Percentiles rank a stretch among this genome's conserved stretches.
Evolutionary conservation across 192 early-diverging fungal genomes (phyloP).

Genomic region (Allomyces macrogynus): DNA sequence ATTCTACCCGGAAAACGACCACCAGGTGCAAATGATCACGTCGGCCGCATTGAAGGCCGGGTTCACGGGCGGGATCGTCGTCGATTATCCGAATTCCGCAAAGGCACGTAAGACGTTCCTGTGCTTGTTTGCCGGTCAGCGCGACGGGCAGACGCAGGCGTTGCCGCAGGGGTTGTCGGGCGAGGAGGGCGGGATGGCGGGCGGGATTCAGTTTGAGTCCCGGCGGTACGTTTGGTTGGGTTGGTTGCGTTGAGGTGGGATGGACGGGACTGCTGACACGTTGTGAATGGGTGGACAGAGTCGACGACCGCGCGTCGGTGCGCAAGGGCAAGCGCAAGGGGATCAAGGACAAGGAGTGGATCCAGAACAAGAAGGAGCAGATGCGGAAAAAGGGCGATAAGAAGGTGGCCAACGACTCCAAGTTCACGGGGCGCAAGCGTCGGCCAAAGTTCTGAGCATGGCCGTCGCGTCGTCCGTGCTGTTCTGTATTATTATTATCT

Average conservation of each 20-base stretch:
- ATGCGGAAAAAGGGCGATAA: constrained; percentile 58
- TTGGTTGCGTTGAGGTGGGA: too few species aligned
- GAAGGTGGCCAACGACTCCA: constrained; percentile 60
- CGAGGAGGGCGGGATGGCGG: constrained; percentile 28
- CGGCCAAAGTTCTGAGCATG: constrained; percentile 51
- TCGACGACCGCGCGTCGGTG: neutral
- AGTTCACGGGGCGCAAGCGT: constrained; percentile 88
- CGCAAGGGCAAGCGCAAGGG: constrained; percentile 23
- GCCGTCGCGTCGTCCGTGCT: too few species aligned
- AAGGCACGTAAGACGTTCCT: constrained; percentile 95
- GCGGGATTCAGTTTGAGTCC: constrained; percentile 22
- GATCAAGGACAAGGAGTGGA: constrained; percentile 73
- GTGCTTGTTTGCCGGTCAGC: constrained; percentile 85
- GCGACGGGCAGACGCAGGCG: constrained; percentile 22
- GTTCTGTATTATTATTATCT: too few species aligned
- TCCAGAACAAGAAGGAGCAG: constrained; percentile 76
- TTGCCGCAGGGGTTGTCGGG: constrained; percentile 39
- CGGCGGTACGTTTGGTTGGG: neutral
- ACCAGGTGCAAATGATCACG: constrained; percentile 84
- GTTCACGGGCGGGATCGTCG: constrained; percentile 84
- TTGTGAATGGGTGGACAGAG: neutral
- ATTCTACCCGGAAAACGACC: constrained; percentile 92
- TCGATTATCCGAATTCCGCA: constrained; percentile 89
- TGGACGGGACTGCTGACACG: too few species aligned
- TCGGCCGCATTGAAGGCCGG: constrained; percentile 70